A percentile compares a stretch with the other conserved stretches of the same genome.
These are phyloP conservation scores for Chaetomium olivaceum DNA, from an alignment of 2,329 filamentous ascomycete species.

Conservation along the genomic window DNA sequence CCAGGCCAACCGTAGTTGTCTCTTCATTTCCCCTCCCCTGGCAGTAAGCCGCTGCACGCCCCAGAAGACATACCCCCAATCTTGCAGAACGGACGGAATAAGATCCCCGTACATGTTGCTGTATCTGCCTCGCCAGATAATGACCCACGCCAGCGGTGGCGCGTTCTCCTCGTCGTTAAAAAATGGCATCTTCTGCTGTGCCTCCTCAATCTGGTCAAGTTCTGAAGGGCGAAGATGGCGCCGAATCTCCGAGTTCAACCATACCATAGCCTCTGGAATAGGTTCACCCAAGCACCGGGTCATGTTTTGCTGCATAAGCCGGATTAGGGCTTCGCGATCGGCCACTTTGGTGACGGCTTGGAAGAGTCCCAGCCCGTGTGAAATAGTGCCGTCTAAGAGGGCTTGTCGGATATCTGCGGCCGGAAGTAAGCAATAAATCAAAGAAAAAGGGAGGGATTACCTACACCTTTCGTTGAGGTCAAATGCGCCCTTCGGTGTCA, in stretches of 20 bases:
- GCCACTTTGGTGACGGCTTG: not conserved
- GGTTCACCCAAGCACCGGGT: not conserved
- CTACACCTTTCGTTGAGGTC: not conserved
- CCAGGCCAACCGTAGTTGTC: not conserved
- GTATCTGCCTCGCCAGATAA: not conserved
- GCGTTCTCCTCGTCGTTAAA: not conserved
- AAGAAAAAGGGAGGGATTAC: not conserved
- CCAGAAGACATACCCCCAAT: constrained; percentile 4
- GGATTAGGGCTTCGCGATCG: not conserved
- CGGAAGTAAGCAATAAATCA: not conserved
- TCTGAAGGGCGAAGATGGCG: not conserved
- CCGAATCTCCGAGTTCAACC: not conserved
- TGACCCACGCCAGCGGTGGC: constrained; percentile 11
- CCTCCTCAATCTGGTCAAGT: not conserved
- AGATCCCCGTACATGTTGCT: not conserved
- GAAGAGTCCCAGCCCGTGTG: not conserved
- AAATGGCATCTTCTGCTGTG: not conserved
- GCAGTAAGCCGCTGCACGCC: not conserved
- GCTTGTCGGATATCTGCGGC: not conserved
- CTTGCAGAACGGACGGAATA: not conserved
- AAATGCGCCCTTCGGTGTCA: not conserved
- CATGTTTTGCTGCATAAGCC: not conserved
- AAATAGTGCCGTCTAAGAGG: not conserved
- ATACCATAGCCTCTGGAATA: not conserved
- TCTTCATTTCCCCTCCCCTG: not conserved